phyloP scores from a whole-genome alignment of 495 filamentous ascomycete genomes.

The Neurospora cerealis region DNA sequence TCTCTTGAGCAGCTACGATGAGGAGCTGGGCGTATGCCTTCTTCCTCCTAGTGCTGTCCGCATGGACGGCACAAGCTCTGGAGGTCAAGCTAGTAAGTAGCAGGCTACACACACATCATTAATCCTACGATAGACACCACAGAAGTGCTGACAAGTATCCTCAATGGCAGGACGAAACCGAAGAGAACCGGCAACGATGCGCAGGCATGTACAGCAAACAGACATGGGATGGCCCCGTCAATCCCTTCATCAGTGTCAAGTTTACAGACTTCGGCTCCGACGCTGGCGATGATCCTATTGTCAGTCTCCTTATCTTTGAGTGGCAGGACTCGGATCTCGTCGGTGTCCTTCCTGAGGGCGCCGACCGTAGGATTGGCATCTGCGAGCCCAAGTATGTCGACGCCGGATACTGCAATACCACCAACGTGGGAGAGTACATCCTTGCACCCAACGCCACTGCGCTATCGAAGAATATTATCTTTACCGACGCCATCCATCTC shows the following conservation, averaged over 20 bases:
- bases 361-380: conserved; percentile 53
- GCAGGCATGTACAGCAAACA: conserved; percentile 93
- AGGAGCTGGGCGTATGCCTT: conserved; percentile 29
- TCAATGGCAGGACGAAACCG: conserved; percentile 53
- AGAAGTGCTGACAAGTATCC: neutral
- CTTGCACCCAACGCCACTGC: conserved; percentile 62
- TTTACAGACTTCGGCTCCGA: conserved; percentile 55
- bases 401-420: conserved; percentile 57
- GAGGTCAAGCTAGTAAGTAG: conserved; percentile 44
- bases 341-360: conserved; percentile 40
- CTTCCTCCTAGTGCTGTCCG: conserved; percentile 38
- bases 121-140: neutral
- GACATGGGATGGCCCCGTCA: conserved; percentile 77
- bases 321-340: conserved; percentile 78
- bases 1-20: conserved; percentile 18
- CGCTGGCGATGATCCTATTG: conserved; percentile 54
- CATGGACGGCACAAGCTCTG: conserved; percentile 50
- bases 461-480: conserved; percentile 55
- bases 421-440: conserved; percentile 78
- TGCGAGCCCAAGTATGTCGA: conserved; percentile 62
- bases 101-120: neutral
- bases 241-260: conserved; percentile 80
- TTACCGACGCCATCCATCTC: conserved; percentile 72
- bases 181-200: conserved; percentile 76
- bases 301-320: conserved; percentile 87